Evolutionary conservation across 257 asterid species (phyloP).

Genomic region (Misopates orontium): DNA sequence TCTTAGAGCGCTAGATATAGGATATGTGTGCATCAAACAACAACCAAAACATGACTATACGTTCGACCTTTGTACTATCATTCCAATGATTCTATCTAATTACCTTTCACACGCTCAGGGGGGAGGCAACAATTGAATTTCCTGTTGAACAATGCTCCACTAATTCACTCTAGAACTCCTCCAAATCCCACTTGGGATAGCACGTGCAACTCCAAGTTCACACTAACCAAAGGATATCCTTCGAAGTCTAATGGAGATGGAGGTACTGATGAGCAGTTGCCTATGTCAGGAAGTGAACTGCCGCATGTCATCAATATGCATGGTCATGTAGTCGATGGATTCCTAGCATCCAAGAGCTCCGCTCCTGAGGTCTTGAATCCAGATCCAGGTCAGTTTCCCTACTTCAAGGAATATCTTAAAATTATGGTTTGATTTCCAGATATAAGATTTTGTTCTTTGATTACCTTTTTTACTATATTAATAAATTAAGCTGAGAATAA

Average conservation of each 20-base stretch:
- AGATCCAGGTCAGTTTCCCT: slow-evolving; percentile 61
- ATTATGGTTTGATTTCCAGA: background rate
- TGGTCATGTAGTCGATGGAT: slow-evolving; percentile 39
- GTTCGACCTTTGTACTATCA: background rate
- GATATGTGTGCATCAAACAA: background rate
- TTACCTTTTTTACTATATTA: background rate
- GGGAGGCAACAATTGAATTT: slow-evolving; percentile 59
- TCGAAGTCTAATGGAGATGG: slow-evolving; percentile 45
- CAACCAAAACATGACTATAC: too few species aligned
- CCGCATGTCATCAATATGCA: slow-evolving; percentile 49
- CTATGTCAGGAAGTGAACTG: slow-evolving; percentile 39
- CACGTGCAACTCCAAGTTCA: slow-evolving; percentile 57
- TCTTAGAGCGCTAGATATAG: background rate
- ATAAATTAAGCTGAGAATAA: background rate
- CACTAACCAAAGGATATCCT: slow-evolving; percentile 52
- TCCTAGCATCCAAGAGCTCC: slow-evolving; percentile 46
- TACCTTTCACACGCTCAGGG: slow-evolving; percentile 39
- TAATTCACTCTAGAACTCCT: slow-evolving; percentile 36
- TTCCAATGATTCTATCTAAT: slow-evolving; percentile 12
- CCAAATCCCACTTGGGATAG: slow-evolving; percentile 49
- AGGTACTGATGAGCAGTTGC: slow-evolving; percentile 41
- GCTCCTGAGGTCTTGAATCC: slow-evolving; percentile 46
- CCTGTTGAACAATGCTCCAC: slow-evolving; percentile 47
- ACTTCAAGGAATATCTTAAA: slow-evolving; percentile 4
- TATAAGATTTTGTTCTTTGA: background rate